Evolutionary conservation across 1,284 basidiomycete species (phyloP), one percentile per base, ranked within the genome.

Genomic region (Trametes sp.): DNA sequence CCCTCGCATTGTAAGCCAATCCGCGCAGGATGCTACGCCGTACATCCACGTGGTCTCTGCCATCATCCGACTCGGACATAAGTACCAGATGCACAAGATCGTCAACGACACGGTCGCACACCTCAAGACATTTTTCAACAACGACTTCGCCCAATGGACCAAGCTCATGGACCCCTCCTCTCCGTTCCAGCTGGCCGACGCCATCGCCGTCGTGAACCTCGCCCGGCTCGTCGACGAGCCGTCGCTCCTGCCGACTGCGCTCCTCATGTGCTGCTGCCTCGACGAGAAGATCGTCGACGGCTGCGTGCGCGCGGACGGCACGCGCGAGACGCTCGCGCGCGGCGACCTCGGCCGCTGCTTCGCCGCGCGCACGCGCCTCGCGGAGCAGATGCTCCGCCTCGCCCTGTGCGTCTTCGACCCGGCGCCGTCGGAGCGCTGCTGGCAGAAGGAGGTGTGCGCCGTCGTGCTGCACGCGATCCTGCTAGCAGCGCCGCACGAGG

Each of bases 161-260:
- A 21, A 11, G 2, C 38, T 31, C 31, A 3, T 4, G 1, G 54
- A 45, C 23, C 23, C 50, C 8, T 21, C 49, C 24, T 65, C 8
- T 10, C 41, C 41, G 8, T n/a, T 54, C 28, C 19, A 35, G 10
- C 24, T 21, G 13, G 23, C 4, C 9, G n/a, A 59, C 23, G 38
- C 50, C 4, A 61, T 63, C 21, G 59, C 57, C 4, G 65, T 61
- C 44, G 46, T 63, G 28, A 61, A 66, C 45, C 44, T 63, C 36
- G 61, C 62, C 13, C 61, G 62, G 0, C 44, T 61, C 7, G 45
- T 55, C 10, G 53, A 36, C 21, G 54, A 61, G 26, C 31, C 42
- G 7, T 23, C 21, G 5, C 21, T 45, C 42, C 42, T 45, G 21
- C 42, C 42, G 3, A 24, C 14, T 19, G 64, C 64, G 3, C 19